Base-by-base conservation (phyloP, 1,284 basidiomycete species). In the Anthracocystis panici-leucophaei region DNA sequence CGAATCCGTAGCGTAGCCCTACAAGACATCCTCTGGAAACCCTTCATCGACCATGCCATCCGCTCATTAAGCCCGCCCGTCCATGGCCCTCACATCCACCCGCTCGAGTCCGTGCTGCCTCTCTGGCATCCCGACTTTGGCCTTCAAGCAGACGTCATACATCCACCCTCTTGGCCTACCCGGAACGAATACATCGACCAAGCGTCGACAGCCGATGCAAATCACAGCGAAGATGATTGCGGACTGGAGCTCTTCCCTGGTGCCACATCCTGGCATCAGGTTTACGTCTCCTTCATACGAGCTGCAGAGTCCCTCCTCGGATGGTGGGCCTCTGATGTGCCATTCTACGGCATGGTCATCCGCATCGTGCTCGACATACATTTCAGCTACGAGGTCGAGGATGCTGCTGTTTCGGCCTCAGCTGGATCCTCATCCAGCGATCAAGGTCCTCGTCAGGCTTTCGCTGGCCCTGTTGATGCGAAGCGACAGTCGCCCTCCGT, bases 291-390 rank as follows among this genome's bases (percentile, higher is more conserved):
- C 11, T 78, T 78, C 55, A 16, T 78, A 21, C 62, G 63, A 6
- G 31, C 33, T 18, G 49, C 35, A 23, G 66, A 74, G 31, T 45
- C 73, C 7, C 55, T 75, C 14, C 57, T 78, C 14, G 76, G 76
- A 33, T 78, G 72, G 68, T 78, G 76, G 76, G 71, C 68, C 16
- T 66, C 71, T 0, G 68, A 78, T 42, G 59, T 75, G 20, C 72
- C 72, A 23, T 70, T 62, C 57, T 72, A 64, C 23, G 76, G 76
- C 35, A 75, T 72, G 64, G 63, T 63, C 25, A 45, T 78, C 1
- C 63, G 76, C 18, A 52, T 78, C 38, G 48, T 73, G 6, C 55
- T 78, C 27, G 70, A 75, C 54, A 20, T 67, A 21, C 41, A 59
- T 7, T 65, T 53, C 53, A 40, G 44, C 35, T 16, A 57, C n/a